Conservation (phyloP, 1,139 yeast genomes). For the Blastobotrys illinoisensis region DNA sequence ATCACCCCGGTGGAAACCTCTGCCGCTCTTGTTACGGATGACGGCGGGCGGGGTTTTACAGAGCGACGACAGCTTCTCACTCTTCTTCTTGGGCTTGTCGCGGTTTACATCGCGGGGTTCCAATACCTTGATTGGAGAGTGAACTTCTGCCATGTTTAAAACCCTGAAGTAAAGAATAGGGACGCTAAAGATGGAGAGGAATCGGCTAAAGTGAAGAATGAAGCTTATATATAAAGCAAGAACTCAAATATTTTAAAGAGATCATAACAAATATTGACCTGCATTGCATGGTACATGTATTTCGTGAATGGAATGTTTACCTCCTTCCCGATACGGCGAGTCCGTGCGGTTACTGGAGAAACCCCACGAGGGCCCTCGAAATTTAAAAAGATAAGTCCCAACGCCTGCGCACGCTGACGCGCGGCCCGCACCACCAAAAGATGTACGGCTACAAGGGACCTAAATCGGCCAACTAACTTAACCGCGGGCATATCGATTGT, state of each 20-base stretch:
- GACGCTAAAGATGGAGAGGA: neutral
- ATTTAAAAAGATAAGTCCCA: neutral
- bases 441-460: neutral
- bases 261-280: neutral
- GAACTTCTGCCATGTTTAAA: neutral
- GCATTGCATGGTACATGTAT: neutral
- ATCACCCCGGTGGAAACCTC: conserved; percentile 85
- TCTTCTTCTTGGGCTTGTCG: conserved; percentile 42
- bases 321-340: conserved; percentile 7
- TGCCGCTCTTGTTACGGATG: conserved; percentile 79
- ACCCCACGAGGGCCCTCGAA: neutral
- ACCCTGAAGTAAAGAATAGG: neutral
- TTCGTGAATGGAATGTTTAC: conserved; percentile 6
- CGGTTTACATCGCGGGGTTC: conserved; percentile 16
- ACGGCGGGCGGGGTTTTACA: conserved; percentile 95
- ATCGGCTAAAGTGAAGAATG: neutral
- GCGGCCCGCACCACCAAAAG: neutral
- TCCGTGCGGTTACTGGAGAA: conserved; percentile 1
- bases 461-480: neutral
- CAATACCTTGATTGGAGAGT: conserved; percentile 14
- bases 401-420: neutral
- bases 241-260: neutral
- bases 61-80: conserved; percentile 78
- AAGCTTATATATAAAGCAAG: conserved; percentile 6
- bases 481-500: neutral